These are phyloP conservation scores for Sclerotinia spermophila DNA, from an alignment of 2,329 filamentous ascomycete species.

Conservation along the genomic window DNA sequence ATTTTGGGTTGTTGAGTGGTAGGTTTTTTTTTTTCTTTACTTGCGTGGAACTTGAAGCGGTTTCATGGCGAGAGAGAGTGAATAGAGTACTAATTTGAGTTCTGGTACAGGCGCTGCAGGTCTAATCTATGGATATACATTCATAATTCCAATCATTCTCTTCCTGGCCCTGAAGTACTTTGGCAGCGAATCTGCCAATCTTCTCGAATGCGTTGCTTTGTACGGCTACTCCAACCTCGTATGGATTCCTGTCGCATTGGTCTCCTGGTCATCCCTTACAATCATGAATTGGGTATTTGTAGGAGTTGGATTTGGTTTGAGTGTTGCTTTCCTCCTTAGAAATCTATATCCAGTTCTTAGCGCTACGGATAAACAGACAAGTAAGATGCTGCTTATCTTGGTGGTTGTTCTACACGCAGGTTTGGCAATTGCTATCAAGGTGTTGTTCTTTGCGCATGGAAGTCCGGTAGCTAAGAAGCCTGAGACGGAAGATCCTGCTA, in stretches of 20 bases:
- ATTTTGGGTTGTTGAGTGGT: constrained; percentile 86
- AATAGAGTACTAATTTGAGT: not conserved
- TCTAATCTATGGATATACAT: constrained; percentile 91
- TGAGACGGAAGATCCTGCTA: constrained; percentile 17
- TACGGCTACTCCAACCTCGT: constrained; percentile 97
- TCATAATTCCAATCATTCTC: constrained; percentile 76
- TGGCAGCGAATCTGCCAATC: constrained; percentile 85
- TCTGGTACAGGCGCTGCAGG: constrained; percentile 67
- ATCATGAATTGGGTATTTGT: constrained; percentile 94
- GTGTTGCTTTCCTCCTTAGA: constrained; percentile 77
- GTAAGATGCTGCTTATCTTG: constrained; percentile 78
- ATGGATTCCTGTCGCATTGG: constrained; percentile 91
- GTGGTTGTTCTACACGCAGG: constrained; percentile 84
- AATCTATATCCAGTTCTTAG: constrained; percentile 90
- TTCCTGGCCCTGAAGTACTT: constrained; percentile 94
- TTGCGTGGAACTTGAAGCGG: not conserved
- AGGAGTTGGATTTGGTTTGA: constrained; percentile 76
- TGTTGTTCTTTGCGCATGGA: constrained; percentile 87
- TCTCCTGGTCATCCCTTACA: constrained; percentile 82
- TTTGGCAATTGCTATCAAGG: constrained; percentile 91
- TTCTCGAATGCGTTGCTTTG: constrained; percentile 91
- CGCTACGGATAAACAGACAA: constrained; percentile 87
- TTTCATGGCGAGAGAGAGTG: not conserved
- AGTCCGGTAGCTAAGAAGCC: constrained; percentile 48
- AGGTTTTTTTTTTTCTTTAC: constrained; percentile 25